Evolutionary conservation across 2,329 filamentous ascomycete species (phyloP), one percentile per base, ranked within the genome.

Genomic region (Hirsutella rhossiliensis): DNA sequence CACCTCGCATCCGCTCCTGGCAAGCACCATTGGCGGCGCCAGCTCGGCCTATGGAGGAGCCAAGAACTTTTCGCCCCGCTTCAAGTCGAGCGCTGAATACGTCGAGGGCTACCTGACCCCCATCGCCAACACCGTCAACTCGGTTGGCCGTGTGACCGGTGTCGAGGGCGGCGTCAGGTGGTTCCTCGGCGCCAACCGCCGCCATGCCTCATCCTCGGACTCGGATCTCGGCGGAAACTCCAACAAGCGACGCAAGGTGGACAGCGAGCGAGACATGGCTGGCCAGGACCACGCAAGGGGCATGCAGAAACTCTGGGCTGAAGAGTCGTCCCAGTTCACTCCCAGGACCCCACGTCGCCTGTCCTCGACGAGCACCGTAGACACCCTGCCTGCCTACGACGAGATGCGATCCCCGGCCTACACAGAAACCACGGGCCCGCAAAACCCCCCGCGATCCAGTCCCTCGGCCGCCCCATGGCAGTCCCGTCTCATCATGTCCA

Each of bases 21-120:
- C 86, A 11, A 87, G 80, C 27, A 87, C 88, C 0, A 89, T 94
- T 53, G 87, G 86, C 52, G 81, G 82, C 43, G 90, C 88, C 0
- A 76, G 90, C 8, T 87, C 84, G 1, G 87, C 86, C 1, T 97
- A 97, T 60, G 82, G 84, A 27, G 82, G 76, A 3, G 88, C 86
- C 11, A 96, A 97, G 63, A 87, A 89, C 52, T 94, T 90, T 56
- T 94, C 87, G 1, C 88, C 90, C 0, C 77, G 84, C 2, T 87
- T 96, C 58, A 88, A 86, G 61, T 84, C 85, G n/a, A 79, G 88
- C 48, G 90, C 87, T 41, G 87, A 95, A 60, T 87, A 94, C 54
- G 81, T 96, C 18, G 90, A 97, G 62, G 82, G 86, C 40, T 90
- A 87, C 52, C 78, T 95, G 42, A 86, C 84, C 1, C 88, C 87